phyloP scores from a whole-genome alignment of 768 basidiomycete genomes.

The Leucogyrophana mollusca region DNA sequence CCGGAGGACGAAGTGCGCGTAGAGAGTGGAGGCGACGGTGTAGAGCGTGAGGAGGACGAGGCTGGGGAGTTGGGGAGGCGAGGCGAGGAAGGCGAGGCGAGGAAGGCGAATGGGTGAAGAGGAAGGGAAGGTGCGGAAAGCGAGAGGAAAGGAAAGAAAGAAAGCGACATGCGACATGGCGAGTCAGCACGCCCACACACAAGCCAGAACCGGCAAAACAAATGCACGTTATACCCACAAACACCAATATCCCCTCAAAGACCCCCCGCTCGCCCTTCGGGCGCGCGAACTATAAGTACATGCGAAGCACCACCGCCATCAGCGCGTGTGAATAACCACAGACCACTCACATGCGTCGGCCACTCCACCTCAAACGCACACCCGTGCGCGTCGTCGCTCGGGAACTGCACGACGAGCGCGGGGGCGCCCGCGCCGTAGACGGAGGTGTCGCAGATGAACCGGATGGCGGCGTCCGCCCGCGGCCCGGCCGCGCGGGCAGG shows the following conservation, averaged over 20 bases:
- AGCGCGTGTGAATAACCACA: background rate
- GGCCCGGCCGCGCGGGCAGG: slow-evolving; percentile 70
- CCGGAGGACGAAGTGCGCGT: slow-evolving; percentile 76
- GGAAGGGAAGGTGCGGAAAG: slow-evolving; percentile 2
- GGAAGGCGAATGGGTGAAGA: too few relatives aligned
- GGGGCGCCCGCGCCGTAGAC: slow-evolving; percentile 58
- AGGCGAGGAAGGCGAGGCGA: too few relatives aligned
- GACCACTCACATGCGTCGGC: slow-evolving; percentile 64
- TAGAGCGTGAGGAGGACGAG: slow-evolving; percentile 61
- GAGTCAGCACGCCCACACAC: background rate
- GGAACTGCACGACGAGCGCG: slow-evolving; percentile 62
- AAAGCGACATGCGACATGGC: too few relatives aligned
- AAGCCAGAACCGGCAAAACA: background rate
- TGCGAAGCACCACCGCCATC: background rate
- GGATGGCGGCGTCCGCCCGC: slow-evolving; percentile 75
- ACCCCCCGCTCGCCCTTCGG: slow-evolving; percentile 58
- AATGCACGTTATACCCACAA: slow-evolving; percentile 61
- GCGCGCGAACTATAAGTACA: slow-evolving; percentile 59
- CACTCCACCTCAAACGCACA: slow-evolving; percentile 85
- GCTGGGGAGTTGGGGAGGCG: slow-evolving; percentile 35
- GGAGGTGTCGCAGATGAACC: slow-evolving; percentile 75
- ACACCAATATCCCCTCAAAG: slow-evolving; percentile 50
- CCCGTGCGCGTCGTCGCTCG: slow-evolving; percentile 55
- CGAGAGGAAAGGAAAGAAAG: background rate
- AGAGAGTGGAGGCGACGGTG: slow-evolving; percentile 66